Percentiles rank a stretch among this genome's conserved stretches.
phyloP scores from a whole-genome alignment of 495 filamentous ascomycete species.

The Oidiodendron maius region DNA sequence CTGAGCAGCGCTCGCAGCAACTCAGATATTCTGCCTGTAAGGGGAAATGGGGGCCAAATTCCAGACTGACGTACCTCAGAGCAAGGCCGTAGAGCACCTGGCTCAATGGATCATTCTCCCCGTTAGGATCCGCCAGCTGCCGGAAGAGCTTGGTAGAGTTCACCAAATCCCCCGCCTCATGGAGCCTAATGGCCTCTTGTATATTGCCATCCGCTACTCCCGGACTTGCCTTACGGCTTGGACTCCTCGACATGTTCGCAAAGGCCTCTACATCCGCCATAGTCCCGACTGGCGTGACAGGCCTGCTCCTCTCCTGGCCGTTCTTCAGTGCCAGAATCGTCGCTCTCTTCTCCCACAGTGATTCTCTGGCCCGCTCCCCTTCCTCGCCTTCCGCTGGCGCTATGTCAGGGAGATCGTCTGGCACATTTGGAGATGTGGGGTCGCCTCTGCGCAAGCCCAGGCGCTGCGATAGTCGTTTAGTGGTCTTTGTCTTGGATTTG shows the following conservation, averaged over 20 bases:
- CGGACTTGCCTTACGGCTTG: constrained; percentile 31
- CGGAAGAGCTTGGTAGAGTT: constrained; percentile 82
- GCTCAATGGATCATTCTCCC: constrained; percentile 84
- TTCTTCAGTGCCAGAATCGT: constrained; percentile 74
- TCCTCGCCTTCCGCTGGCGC: constrained; percentile 40
- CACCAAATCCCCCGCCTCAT: constrained; percentile 74
- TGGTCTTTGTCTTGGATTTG: constrained; percentile 18
- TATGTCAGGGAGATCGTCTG: constrained; percentile 72
- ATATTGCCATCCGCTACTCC: constrained; percentile 68
- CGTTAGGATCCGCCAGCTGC: constrained; percentile 76
- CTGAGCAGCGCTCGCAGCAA: background rate
- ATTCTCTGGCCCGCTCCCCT: constrained; percentile 36
- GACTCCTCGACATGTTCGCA: constrained; percentile 9
- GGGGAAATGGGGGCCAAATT: background rate
- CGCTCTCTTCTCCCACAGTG: constrained; percentile 81
- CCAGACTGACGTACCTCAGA: constrained; percentile 57
- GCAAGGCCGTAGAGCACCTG: constrained; percentile 97
- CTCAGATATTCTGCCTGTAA: background rate
- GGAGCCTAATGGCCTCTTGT: constrained; percentile 90
- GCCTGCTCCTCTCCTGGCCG: constrained; percentile 25
- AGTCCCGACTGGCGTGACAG: constrained; percentile 8
- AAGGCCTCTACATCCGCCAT: constrained; percentile 14
- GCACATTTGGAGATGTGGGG: constrained; percentile 64
- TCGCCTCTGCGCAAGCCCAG: constrained; percentile 58
- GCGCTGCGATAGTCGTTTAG: constrained; percentile 57